Percentiles rank a stretch among this genome's conserved stretches.
Conservation (phyloP, 495 filamentous ascomycete genomes). For the Niebla homalea region DNA sequence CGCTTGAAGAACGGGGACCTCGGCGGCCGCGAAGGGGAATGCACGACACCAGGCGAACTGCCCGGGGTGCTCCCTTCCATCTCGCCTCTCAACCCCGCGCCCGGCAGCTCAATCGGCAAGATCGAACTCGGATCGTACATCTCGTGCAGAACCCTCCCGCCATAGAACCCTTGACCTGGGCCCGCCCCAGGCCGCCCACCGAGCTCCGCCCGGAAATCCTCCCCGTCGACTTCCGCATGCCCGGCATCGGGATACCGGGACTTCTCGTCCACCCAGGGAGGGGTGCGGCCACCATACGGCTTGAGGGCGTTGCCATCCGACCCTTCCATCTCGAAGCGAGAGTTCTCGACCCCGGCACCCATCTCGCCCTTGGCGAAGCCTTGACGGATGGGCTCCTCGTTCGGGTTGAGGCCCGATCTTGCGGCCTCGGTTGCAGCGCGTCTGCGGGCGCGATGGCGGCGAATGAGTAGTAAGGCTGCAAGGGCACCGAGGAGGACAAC, state of each 20-base stretch:
- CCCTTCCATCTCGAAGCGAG: constrained; percentile 11
- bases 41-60: too few species aligned
- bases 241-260: constrained; percentile 2
- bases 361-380: constrained; percentile 16
- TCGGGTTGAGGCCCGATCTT: constrained; percentile 12
- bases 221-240: constrained; percentile 3
- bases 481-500: constrained; percentile 6
- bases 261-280: constrained; percentile 9
- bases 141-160: constrained; percentile 6
- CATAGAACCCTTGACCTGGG: neutral
- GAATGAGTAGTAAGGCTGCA: constrained; percentile 1
- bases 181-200: neutral
- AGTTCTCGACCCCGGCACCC: constrained; percentile 20
- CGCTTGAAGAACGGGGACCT: too few species aligned
- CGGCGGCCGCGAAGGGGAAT: too few species aligned
- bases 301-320: constrained; percentile 4
- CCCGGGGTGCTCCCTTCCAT: too few species aligned
- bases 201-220: constrained; percentile 8
- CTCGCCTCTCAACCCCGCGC: too few species aligned
- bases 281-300: constrained; percentile 1
- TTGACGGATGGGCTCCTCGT: constrained; percentile 12
- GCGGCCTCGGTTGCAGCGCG: neutral
- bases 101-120: constrained; percentile 7
- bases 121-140: constrained; percentile 9
- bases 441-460: constrained; percentile 4